These are phyloP conservation scores for Erodium maritimum DNA, from an alignment of 345 rosid genomes.

Conservation along the genomic window DNA sequence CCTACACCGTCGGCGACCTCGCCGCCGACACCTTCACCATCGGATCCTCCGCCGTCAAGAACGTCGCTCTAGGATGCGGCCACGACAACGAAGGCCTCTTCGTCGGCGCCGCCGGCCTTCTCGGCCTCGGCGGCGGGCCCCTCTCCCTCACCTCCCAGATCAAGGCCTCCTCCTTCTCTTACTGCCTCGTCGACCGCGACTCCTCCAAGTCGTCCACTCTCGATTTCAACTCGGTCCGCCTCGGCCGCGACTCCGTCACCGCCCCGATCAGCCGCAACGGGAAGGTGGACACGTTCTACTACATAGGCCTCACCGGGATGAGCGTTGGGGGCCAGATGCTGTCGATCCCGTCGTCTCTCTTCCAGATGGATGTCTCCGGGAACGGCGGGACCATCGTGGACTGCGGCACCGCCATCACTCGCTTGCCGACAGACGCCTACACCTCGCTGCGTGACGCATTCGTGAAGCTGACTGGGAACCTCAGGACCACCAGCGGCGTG, in stretches of 20 bases:
- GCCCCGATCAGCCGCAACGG: constrained; percentile 51
- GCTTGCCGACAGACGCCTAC: constrained; percentile 71
- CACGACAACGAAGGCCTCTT: constrained; percentile 83
- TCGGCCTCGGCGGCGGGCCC: constrained; percentile 88
- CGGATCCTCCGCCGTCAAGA: constrained; percentile 27
- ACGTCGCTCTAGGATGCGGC: constrained; percentile 71
- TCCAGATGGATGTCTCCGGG: constrained; percentile 58
- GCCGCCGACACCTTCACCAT: constrained; percentile 68
- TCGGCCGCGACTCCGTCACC: constrained; percentile 26
- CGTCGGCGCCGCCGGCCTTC: constrained; percentile 69
- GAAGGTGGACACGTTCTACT: constrained; percentile 74
- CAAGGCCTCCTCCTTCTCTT: constrained; percentile 68
- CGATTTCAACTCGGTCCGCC: constrained; percentile 59
- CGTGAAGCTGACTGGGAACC: constrained; percentile 19
- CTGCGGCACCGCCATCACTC: constrained; percentile 86
- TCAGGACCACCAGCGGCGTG: constrained; percentile 31
- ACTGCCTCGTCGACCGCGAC: constrained; percentile 84
- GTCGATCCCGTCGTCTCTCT: constrained; percentile 40
- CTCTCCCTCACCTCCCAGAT: constrained; percentile 66
- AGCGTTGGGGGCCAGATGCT: constrained; percentile 71
- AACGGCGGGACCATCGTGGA: constrained; percentile 76
- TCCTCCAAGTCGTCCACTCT: constrained; percentile 51
- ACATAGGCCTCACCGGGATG: constrained; percentile 69
- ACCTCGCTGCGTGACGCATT: constrained; percentile 69
- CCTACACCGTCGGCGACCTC: constrained; percentile 66